phyloP scores from a whole-genome alignment of 169 alveolate species.

The Eimeria acervulina region DNA sequence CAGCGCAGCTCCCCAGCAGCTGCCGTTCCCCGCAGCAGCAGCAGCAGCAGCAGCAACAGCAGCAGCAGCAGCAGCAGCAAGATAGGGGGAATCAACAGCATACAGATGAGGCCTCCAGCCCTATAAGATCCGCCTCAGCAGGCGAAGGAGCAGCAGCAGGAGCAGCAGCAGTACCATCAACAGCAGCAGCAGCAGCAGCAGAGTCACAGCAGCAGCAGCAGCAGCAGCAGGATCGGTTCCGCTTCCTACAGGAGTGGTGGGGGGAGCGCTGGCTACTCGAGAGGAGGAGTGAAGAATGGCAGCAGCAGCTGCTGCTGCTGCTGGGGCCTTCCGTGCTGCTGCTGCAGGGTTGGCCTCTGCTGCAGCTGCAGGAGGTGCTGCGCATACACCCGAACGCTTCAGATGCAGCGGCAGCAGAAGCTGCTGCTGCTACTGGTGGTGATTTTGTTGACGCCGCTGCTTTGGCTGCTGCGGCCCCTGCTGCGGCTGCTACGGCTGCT shows the following conservation, averaged over 20 bases:
- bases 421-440: not conserved
- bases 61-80: slow-evolving; percentile 53
- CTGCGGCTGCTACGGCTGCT: no score
- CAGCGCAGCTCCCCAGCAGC: slow-evolving; percentile 52
- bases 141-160: slow-evolving; percentile 1
- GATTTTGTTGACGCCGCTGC: no score
- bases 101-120: not conserved
- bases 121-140: not conserved
- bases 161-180: slow-evolving; percentile 27
- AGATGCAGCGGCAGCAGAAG: slow-evolving; percentile 14
- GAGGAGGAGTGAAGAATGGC: slow-evolving; percentile 64
- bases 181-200: not conserved
- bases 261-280: slow-evolving; percentile 63
- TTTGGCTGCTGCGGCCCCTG: no score
- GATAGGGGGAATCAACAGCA: not conserved
- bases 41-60: slow-evolving; percentile 58
- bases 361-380: slow-evolving; percentile 11
- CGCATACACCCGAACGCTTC: not conserved
- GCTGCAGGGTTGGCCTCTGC: slow-evolving; percentile 72
- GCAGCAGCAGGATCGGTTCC: slow-evolving; percentile 40
- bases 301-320: slow-evolving; percentile 72
- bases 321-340: slow-evolving; percentile 75
- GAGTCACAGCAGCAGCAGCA: slow-evolving; percentile 21
- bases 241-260: slow-evolving; percentile 51
- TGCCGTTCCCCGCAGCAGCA: slow-evolving; percentile 55